A percentile compares a stretch with the other conserved stretches of the same genome.
These are phyloP conservation scores for Paulinella micropora DNA, from an alignment of 78 protist species.

Conservation along the genomic window DNA sequence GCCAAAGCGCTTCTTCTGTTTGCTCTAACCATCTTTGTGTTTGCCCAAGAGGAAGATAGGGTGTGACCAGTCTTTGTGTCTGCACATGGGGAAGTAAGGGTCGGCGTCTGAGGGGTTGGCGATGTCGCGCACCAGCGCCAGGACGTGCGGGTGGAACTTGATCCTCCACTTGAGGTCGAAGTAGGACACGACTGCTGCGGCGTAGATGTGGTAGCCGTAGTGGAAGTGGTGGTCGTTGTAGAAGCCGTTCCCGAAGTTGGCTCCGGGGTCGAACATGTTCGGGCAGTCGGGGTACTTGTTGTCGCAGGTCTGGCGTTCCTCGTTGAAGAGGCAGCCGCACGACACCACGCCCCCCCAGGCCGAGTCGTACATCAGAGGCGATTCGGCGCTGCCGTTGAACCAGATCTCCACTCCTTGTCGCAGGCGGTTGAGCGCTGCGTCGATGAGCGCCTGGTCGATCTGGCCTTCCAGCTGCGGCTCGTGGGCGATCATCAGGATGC, in stretches of 20 bases:
- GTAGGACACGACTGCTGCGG: background rate
- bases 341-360: constrained; percentile 5
- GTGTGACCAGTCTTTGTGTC: constrained; percentile 10
- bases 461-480: too few species aligned
- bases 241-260: background rate
- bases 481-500: background rate
- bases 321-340: background rate
- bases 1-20: too few species aligned
- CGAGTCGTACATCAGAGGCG: background rate
- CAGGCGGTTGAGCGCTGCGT: too few species aligned
- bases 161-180: background rate
- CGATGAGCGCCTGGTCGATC: too few species aligned
- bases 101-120: background rate
- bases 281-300: too few species aligned
- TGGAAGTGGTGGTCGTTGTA: constrained; percentile 36
- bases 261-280: background rate
- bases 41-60: too few species aligned
- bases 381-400: too few species aligned
- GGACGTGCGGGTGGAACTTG: background rate
- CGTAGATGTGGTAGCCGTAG: constrained; percentile 17
- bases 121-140: background rate
- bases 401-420: too few species aligned
- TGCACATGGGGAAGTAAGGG: background rate
- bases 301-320: too few species aligned
- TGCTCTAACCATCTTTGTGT: too few species aligned